Evolutionary conservation across 2,329 filamentous ascomycete species (phyloP).

Genomic region (Tolypocladium cylindrosporum): DNA sequence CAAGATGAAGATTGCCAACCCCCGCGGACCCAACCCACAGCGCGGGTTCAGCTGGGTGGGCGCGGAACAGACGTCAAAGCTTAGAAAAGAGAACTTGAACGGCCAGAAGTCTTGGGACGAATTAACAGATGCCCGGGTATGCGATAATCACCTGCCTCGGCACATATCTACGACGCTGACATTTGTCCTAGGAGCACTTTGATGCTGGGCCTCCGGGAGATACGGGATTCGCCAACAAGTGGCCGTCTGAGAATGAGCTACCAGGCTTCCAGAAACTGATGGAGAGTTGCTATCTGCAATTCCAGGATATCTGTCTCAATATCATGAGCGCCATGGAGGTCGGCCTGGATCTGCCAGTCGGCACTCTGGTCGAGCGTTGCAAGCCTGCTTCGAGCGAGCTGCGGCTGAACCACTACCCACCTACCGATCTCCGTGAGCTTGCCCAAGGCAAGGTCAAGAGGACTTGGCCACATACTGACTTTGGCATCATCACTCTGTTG

Average conservation of each 20-base stretch:
- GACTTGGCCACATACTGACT: conserved; percentile 7
- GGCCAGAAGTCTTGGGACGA: conserved; percentile 7
- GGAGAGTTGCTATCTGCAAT: neutral
- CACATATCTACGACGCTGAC: neutral
- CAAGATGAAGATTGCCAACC: conserved; percentile 19
- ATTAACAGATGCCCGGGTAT: neutral
- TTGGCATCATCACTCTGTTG: conserved; percentile 17
- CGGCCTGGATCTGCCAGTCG: conserved; percentile 19
- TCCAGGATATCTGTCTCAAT: neutral
- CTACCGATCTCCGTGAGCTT: conserved; percentile 4
- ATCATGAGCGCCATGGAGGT: conserved; percentile 12
- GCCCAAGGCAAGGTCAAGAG: conserved; percentile 1
- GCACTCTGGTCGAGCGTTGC: conserved; percentile 3
- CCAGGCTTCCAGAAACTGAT: neutral
- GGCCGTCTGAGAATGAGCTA: neutral
- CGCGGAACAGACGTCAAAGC: conserved; percentile 16
- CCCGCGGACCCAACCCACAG: conserved; percentile 16
- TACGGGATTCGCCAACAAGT: neutral
- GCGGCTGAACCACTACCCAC: conserved; percentile 8
- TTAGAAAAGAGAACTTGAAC: conserved; percentile 5
- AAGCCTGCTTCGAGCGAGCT: conserved; percentile 7
- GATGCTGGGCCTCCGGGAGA: neutral
- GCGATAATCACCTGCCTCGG: neutral
- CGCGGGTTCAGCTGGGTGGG: conserved; percentile 20
- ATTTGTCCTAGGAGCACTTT: neutral